Evolutionary conservation across 1,284 basidiomycete genomes (phyloP), one percentile per base, ranked within the genome.

Genomic region (Leccinum cinnamomeum): DNA sequence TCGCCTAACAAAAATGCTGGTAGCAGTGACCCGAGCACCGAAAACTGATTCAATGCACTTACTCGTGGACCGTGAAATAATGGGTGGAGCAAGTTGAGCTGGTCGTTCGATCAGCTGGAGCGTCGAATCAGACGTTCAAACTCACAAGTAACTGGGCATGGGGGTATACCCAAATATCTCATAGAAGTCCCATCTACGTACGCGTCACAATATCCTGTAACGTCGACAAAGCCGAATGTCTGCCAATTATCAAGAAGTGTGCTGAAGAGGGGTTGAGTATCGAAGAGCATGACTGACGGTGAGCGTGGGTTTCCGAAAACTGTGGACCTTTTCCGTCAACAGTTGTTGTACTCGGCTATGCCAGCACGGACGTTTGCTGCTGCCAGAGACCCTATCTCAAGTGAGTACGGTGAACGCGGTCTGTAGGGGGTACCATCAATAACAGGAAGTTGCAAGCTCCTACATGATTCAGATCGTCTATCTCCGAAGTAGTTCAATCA

Each of bases 371-470:
- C 30, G 30, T 33, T 33, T 3, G 30, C 30, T 33, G 30, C 30
- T 33, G 30, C 30, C 10, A 76, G 61, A 1, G 72, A 59, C 4
- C 85, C 85, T 12, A 20, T 18, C 18, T 48, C 18, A 48, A 86
- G 62, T 61, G 81, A 72, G 12, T 85, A 77, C 1, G 87, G 87
- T 0, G 86, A 79, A 53, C 85, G 20, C 85, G 81, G 67, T 88
- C 79, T 20, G 81, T 82, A 8, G 86, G 84, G 2, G 87, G 87
- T 11, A 89, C 85, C n/a, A 83, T 87, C 50, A 89, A 76, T 77
- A 89, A 86, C 11, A 88, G 74, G 76, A 88, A 88, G 44, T 82
- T 81, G 18, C 85, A 83, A 35, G 84, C 86, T 35, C 86, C 87
- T 51, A 77, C 71, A 3, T 73, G 56, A 70, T 86, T 83, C 18